Evolutionary conservation across 306 rosid genomes (phyloP).

Genomic region (Carpinus fangiana): DNA sequence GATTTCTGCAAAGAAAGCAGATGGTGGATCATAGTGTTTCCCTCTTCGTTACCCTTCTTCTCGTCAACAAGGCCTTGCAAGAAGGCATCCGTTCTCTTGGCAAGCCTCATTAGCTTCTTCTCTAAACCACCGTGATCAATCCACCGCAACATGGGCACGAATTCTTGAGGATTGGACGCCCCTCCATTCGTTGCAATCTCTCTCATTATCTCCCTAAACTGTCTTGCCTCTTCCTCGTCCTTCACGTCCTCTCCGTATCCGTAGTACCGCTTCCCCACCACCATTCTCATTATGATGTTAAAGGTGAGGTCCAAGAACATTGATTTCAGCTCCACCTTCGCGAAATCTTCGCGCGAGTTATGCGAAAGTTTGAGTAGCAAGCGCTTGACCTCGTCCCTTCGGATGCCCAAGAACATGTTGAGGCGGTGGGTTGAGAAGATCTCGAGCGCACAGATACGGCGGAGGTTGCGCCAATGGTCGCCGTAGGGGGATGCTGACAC

Average conservation of each 20-base stretch:
- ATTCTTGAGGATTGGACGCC: slow-evolving; percentile 24
- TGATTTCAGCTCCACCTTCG: slow-evolving; percentile 5
- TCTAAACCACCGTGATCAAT: slow-evolving; percentile 22
- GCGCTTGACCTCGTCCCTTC: slow-evolving; percentile 43
- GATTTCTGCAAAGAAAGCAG: slow-evolving; percentile 15
- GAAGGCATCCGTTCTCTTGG: slow-evolving; percentile 27
- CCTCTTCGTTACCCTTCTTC: neutral
- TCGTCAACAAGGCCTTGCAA: slow-evolving; percentile 24
- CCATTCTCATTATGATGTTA: slow-evolving; percentile 53
- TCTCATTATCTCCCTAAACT: slow-evolving; percentile 36
- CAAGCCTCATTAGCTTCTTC: slow-evolving; percentile 10
- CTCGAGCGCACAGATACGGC: slow-evolving; percentile 45
- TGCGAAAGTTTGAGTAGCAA: slow-evolving; percentile 30
- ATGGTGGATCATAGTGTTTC: slow-evolving; percentile 6
- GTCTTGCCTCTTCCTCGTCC: slow-evolving; percentile 41
- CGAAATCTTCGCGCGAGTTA: slow-evolving; percentile 4
- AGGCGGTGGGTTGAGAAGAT: slow-evolving; percentile 47
- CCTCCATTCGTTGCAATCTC: slow-evolving; percentile 20
- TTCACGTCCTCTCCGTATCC: slow-evolving; percentile 34
- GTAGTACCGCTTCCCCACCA: slow-evolving; percentile 60
- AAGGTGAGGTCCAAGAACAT: slow-evolving; percentile 33
- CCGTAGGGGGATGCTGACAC: slow-evolving; percentile 41
- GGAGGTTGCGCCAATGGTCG: slow-evolving; percentile 38
- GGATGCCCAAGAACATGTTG: slow-evolving; percentile 27
- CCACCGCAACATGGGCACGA: slow-evolving; percentile 42